These are phyloP conservation scores for Rubus parviflorus DNA, from an alignment of 306 rosid species.

Conservation along the genomic window DNA sequence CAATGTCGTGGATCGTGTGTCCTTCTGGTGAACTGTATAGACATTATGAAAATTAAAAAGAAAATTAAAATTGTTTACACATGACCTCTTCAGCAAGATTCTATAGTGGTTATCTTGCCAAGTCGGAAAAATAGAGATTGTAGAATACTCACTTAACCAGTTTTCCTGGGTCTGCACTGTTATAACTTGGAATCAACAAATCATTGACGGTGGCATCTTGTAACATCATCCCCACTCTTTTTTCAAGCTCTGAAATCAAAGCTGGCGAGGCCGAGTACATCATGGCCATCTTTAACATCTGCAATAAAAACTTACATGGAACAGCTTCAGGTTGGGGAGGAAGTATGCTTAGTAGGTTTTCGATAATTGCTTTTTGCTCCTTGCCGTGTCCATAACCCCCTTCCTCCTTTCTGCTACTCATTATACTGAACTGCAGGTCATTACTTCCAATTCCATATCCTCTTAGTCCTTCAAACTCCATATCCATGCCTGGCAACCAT, in stretches of 20 bases:
- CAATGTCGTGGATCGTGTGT: slow-evolving; percentile 71
- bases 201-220: slow-evolving; percentile 85
- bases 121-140: slow-evolving; percentile 11
- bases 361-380: slow-evolving; percentile 68
- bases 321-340: slow-evolving; percentile 84
- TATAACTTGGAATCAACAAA: slow-evolving; percentile 76
- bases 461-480: slow-evolving; percentile 67
- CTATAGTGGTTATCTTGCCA: slow-evolving; percentile 9
- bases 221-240: slow-evolving; percentile 74
- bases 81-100: slow-evolving; percentile 18
- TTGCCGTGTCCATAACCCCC: slow-evolving; percentile 50
- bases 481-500: slow-evolving; percentile 69
- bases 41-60: slow-evolving; percentile 28
- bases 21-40: slow-evolving; percentile 53
- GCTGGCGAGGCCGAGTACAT: slow-evolving; percentile 79
- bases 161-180: slow-evolving; percentile 57
- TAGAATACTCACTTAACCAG: slow-evolving; percentile 52
- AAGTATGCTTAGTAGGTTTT: slow-evolving; percentile 73
- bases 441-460: slow-evolving; percentile 66
- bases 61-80: slow-evolving; percentile 19
- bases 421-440: slow-evolving; percentile 59
- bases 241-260: slow-evolving; percentile 84
- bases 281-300: slow-evolving; percentile 78
- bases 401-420: slow-evolving; percentile 45
- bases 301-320: slow-evolving; percentile 74